Percentiles rank a stretch among this genome's conserved stretches.
phyloP scores from a whole-genome alignment of 2,329 filamentous ascomycete genomes.

The Paradendryphiella salina region DNA sequence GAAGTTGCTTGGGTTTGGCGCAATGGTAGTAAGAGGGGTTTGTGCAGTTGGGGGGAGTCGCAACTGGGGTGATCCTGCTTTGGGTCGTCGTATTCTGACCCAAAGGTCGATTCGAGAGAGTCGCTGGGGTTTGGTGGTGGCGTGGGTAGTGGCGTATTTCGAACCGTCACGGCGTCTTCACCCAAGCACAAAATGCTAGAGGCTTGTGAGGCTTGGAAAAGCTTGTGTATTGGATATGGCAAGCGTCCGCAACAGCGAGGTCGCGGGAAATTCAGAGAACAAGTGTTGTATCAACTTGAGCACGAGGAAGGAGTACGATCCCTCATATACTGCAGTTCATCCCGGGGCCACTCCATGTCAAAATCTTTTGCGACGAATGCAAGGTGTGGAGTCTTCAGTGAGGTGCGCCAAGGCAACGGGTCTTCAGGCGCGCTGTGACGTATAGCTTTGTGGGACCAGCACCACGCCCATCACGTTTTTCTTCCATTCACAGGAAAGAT shows the following conservation, averaged over 20 bases:
- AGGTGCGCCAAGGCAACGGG: conserved; percentile 10
- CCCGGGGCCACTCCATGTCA: conserved; percentile 1
- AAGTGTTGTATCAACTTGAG: background rate
- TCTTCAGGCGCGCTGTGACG: conserved; percentile 20
- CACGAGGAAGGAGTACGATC: background rate
- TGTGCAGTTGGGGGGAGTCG: conserved; percentile 11
- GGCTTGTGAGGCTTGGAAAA: conserved; percentile 31
- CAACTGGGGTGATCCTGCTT: conserved; percentile 9
- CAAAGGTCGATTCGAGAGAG: conserved; percentile 2
- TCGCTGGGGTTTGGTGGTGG: background rate
- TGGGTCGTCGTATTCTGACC: background rate
- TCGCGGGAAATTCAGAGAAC: background rate
- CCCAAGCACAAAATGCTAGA: conserved; percentile 25
- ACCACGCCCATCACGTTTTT: conserved; percentile 3
- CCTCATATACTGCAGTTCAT: conserved; percentile 10
- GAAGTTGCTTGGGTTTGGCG: conserved; percentile 19
- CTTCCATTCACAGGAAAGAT: conserved; percentile 16
- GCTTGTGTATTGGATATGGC: conserved; percentile 27
- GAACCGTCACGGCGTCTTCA: conserved; percentile 25
- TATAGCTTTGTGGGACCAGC: conserved; percentile 11
- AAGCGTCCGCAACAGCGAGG: conserved; percentile 6
- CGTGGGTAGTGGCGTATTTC: conserved; percentile 2
- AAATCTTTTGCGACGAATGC: conserved; percentile 10
- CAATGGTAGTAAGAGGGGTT: conserved; percentile 4
- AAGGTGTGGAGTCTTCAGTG: conserved; percentile 12